These are phyloP conservation scores for Suillus tomentosus DNA, from an alignment of 768 basidiomycete genomes.

Conservation along the genomic window DNA sequence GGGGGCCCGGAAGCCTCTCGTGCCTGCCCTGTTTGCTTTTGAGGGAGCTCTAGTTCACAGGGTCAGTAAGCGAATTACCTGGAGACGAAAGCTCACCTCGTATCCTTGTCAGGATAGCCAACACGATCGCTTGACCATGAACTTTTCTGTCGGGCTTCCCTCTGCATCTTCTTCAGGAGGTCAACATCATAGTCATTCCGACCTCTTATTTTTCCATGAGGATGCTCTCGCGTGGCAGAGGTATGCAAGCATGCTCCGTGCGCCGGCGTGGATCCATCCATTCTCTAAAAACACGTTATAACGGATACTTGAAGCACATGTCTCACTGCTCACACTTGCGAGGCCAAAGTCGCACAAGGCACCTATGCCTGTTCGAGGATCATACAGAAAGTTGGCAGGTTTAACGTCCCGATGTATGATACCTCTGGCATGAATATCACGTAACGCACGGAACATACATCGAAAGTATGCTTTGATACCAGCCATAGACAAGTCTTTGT, in stretches of 20 bases:
- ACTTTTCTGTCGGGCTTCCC: constrained; percentile 58
- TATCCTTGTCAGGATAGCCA: constrained; percentile 77
- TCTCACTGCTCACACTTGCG: constrained; percentile 69
- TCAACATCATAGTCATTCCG: constrained; percentile 49
- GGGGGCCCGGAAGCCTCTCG: constrained; percentile 94
- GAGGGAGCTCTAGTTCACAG: constrained; percentile 61
- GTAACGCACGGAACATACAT: constrained; percentile 86
- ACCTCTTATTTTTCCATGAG: constrained; percentile 65
- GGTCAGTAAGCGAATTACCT: neutral
- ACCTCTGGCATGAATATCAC: constrained; percentile 81
- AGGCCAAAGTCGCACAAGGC: constrained; percentile 94
- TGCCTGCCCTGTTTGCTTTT: constrained; percentile 96
- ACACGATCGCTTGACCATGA: constrained; percentile 63
- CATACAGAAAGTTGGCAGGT: constrained; percentile 95
- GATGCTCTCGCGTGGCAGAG: constrained; percentile 53
- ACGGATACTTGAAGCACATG: neutral
- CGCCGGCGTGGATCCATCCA: constrained; percentile 46
- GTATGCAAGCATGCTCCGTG: constrained; percentile 80
- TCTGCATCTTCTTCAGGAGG: constrained; percentile 57
- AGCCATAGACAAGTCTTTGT: constrained; percentile 66
- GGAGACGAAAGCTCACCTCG: constrained; percentile 46
- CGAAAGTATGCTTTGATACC: constrained; percentile 87
- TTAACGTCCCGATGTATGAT: constrained; percentile 98
- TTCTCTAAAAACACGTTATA: constrained; percentile 46
- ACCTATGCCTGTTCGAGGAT: constrained; percentile 80